Evolutionary conservation across 768 basidiomycete genomes (phyloP), one percentile per base, ranked within the genome.

Genomic region (Fistulinella prunicolor): DNA sequence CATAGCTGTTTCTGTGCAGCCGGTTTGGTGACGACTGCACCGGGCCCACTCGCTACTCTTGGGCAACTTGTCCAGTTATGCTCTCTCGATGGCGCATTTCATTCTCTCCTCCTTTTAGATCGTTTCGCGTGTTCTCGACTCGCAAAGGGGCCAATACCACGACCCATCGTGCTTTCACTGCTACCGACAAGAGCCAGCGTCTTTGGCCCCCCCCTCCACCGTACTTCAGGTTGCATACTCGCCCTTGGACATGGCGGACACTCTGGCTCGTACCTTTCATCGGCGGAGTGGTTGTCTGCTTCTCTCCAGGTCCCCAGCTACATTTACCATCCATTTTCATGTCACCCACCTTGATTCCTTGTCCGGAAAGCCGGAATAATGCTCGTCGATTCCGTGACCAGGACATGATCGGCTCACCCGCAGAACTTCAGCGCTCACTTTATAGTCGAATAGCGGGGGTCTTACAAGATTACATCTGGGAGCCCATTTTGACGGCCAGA

Each of bases 401-500:
- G 24, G 54, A 66, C 4, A 64, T 73, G 48, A 82, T 89, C 38
- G 70, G 78, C 46, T 92, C 91, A 2, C 85, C 89, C 3, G 77
- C 81, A 17, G 90, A 91, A 67, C 67, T 73, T 9, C 72, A 79
- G 46, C 68, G 67, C 29, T 71, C 79, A 9, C 62, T 86, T 26
- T 48, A 69, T 14, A 60, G 70, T 3, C 70, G 76, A 37, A 67
- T 86, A 41, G 38, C 65, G 9, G 52, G 61, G 12, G 59, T 88
- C 41, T 57, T 94, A 16, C 75, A 73, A 36, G 70, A 76, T 44
- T 75, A 72, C 43, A 68, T 98, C 57, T 79, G 87, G 79, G 94
- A 97, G 62, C 95, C 93, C 13, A 63, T 98, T 42, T 75, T 87
- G 39, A 97, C 92, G 1, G 80, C 85, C 21, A 73, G 77, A 44